Evolutionary conservation across 352 stramenopile species (phyloP).

Genomic region (Aphanomyces invadans): DNA sequence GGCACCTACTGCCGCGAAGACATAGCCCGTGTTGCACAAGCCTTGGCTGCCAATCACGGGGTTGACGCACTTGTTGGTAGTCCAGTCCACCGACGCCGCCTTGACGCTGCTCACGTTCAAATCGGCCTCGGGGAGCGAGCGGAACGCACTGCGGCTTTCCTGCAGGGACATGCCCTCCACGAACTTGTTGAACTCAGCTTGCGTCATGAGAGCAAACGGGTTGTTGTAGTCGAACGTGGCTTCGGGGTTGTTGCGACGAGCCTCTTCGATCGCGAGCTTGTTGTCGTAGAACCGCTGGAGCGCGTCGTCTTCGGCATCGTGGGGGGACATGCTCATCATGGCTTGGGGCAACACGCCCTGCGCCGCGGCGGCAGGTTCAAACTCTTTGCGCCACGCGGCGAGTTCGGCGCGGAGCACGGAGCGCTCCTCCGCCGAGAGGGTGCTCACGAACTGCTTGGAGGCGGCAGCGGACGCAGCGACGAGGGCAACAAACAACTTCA

Average conservation of each 20-base stretch:
- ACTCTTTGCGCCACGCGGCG: not conserved
- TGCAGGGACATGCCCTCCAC: not conserved
- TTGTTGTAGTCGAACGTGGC: slow-evolving; percentile 10
- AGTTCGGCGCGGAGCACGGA: too few relatives aligned
- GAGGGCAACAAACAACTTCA: not conserved
- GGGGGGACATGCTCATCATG: too few relatives aligned
- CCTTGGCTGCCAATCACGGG: slow-evolving; percentile 35
- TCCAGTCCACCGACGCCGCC: slow-evolving; percentile 23
- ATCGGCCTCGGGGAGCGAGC: not conserved
- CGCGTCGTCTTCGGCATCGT: too few relatives aligned
- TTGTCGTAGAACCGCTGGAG: not conserved
- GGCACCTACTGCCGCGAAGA: slow-evolving; percentile 32
- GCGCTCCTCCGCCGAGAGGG: too few relatives aligned
- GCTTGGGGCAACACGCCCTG: too few relatives aligned
- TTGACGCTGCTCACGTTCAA: not conserved
- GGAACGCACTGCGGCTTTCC: not conserved
- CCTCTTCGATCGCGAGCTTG: not conserved
- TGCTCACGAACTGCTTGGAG: not conserved
- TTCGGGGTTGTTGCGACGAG: slow-evolving; percentile 5
- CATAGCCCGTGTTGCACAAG: slow-evolving; percentile 36
- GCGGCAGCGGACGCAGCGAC: not conserved
- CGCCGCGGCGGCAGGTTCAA: too few relatives aligned
- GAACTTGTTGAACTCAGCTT: slow-evolving; percentile 4
- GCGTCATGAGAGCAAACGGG: slow-evolving; percentile 15
- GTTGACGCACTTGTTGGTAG: slow-evolving; percentile 21